Evolutionary conservation across 2,329 filamentous ascomycete species (phyloP).

Genomic region (Fusarium sambucinum): DNA sequence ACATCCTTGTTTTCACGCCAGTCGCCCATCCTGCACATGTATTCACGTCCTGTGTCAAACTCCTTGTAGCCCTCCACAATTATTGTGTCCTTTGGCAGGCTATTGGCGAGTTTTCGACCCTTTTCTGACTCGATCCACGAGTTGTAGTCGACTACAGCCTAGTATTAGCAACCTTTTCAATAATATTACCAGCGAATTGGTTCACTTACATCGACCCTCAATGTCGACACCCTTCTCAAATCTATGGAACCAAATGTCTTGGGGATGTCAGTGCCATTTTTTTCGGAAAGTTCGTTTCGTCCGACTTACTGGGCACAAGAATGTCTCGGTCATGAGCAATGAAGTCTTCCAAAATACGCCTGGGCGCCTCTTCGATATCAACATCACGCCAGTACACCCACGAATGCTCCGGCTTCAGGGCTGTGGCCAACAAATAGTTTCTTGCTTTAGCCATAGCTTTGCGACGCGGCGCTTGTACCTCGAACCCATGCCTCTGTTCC

Average conservation of each 20-base stretch:
- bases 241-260: conserved; percentile 97
- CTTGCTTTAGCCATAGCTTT: conserved; percentile 91
- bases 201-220: conserved; percentile 86
- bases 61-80: conserved; percentile 96
- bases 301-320: conserved; percentile 86
- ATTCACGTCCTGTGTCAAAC: conserved; percentile 87
- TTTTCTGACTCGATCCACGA: conserved; percentile 97
- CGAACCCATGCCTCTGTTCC: conserved; percentile 85
- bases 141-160: conserved; percentile 87
- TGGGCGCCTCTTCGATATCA: conserved; percentile 92
- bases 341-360: conserved; percentile 92
- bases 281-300: neutral
- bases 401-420: conserved; percentile 91
- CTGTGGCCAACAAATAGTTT: conserved; percentile 88
- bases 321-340: conserved; percentile 94
- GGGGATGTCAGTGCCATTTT: conserved; percentile 42
- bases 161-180: conserved; percentile 26
- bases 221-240: conserved; percentile 86
- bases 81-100: conserved; percentile 82
- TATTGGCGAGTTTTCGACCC: conserved; percentile 78
- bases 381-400: conserved; percentile 99
- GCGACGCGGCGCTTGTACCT: conserved; percentile 87
- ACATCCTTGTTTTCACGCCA: conserved; percentile 92
- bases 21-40: conserved; percentile 93
- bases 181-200: neutral